These are phyloP conservation scores for Galeopsis tetrahit DNA, from an alignment of 257 asterid genomes.

Conservation along the genomic window DNA sequence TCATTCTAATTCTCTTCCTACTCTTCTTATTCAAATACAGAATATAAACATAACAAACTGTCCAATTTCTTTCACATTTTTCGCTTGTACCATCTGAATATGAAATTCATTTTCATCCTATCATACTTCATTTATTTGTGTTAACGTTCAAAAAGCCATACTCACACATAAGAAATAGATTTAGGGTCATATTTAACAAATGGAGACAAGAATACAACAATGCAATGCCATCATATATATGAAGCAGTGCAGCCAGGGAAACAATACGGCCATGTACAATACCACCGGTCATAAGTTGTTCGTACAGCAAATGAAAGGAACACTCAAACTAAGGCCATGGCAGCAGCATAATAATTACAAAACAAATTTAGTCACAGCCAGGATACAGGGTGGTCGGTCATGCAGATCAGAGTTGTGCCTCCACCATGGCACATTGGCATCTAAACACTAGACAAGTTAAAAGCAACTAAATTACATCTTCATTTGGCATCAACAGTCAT, in stretches of 20 bases:
- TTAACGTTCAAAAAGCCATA: neutral
- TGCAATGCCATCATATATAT: neutral
- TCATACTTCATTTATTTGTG: neutral
- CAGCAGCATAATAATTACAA: conserved; percentile 51
- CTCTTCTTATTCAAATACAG: conserved; percentile 29
- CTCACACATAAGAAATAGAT: neutral
- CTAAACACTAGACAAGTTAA: conserved; percentile 41
- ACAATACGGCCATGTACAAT: conserved; percentile 10
- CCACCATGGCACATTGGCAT: conserved; percentile 28
- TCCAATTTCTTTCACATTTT: neutral
- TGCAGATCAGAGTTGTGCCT: conserved; percentile 21
- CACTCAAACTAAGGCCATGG: conserved; percentile 50
- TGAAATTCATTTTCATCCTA: neutral
- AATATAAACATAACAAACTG: neutral
- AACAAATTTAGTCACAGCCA: conserved; percentile 37
- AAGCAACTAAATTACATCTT: conserved; percentile 36
- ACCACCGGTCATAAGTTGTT: conserved; percentile 36
- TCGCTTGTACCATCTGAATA: too few species aligned
- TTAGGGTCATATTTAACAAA: neutral
- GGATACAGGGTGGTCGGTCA: conserved; percentile 20
- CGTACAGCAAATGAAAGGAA: conserved; percentile 16
- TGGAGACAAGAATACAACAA: neutral
- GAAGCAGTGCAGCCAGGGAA: neutral
- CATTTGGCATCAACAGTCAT: conserved; percentile 39
- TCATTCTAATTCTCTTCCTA: conserved; percentile 30